These are phyloP conservation scores for Kurtzmaniella fragi DNA, from an alignment of 805 yeast genomes.

Conservation along the genomic window DNA sequence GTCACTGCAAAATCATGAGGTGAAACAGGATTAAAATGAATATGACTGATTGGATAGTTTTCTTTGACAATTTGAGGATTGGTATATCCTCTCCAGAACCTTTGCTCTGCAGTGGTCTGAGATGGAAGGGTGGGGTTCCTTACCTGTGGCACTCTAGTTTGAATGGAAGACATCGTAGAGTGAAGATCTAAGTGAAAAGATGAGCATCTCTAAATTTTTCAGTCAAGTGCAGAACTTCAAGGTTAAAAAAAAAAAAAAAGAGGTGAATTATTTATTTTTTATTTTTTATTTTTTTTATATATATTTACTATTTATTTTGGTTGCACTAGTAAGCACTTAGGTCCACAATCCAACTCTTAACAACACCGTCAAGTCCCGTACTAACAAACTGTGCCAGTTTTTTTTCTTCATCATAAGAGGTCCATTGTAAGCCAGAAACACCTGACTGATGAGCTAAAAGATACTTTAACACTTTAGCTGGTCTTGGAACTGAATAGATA, in stretches of 20 bases:
- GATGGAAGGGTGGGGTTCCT: constrained; percentile 77
- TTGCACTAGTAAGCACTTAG: constrained; percentile 9
- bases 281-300: too few species aligned
- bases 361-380: constrained; percentile 76
- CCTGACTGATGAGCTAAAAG: constrained; percentile 89
- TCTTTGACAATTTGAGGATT: constrained; percentile 90
- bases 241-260: not conserved
- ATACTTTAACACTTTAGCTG: constrained; percentile 69
- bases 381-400: constrained; percentile 44
- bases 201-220: constrained; percentile 5
- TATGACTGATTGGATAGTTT: constrained; percentile 84
- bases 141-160: constrained; percentile 58
- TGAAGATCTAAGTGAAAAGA: not conserved
- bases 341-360: constrained; percentile 65
- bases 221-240: not conserved
- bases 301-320: not conserved
- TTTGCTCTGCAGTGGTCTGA: constrained; percentile 84
- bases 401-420: constrained; percentile 23
- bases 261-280: too few species aligned
- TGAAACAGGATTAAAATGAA: constrained; percentile 76
- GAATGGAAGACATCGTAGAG: constrained; percentile 62
- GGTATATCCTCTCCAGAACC: constrained; percentile 85
- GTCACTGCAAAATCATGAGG: constrained; percentile 95
- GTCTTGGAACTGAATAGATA: constrained; percentile 73
- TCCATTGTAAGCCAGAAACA: constrained; percentile 71